Evolutionary conservation across 164 flowering plant species (phyloP), one percentile per base, ranked within the genome.

Genomic region (Chimonanthus praecox): DNA sequence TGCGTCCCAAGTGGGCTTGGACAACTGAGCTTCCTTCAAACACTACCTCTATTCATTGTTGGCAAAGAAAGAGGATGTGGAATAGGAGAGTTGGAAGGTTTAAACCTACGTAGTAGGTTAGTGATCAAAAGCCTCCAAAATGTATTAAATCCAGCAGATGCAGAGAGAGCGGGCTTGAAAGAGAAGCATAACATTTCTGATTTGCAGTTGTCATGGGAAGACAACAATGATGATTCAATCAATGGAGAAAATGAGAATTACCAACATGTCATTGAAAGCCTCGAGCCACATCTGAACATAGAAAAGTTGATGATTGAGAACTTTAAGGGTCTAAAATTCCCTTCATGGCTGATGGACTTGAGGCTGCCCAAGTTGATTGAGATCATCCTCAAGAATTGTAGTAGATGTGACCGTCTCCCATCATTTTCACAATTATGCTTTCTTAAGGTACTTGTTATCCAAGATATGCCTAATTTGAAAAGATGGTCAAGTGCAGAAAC

Each of bases 211-310:
- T 64, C 60, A 33, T 75, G 73, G 77, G 7, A 9, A 5, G 0
- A 0, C 2, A 3, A 10, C 10, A 13, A n/a, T 47, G 43, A 50
- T 2, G 50, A 15, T 6, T 6, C 5, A 46, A 11, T 49, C 3
- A 2, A 3, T 48, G 68, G 5, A 63, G 11, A 58, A 20, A 20
- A 7, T 7, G 67, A 66, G n/a, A 54, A 54, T n/a, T 13, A 0
- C 4, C 3, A 54, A n/a, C 71, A 73, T 2, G 46, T 73, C 7
- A 64, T 82, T 15, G 44, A 58, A 5, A 4, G 69, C 16, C 80
- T 82, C 10, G 43, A 78, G 16, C 84, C 86, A 15, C 74, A 78
- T 45, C 1, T 2, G 61, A 70, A 73, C 65, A 18, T 82, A 10
- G 69, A 75, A 43, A 70, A 15, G n/a, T 54, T 84, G 70, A 8